phyloP scores from a whole-genome alignment of 2,329 filamentous ascomycete genomes.

The Sphaerostilbella broomeana region DNA sequence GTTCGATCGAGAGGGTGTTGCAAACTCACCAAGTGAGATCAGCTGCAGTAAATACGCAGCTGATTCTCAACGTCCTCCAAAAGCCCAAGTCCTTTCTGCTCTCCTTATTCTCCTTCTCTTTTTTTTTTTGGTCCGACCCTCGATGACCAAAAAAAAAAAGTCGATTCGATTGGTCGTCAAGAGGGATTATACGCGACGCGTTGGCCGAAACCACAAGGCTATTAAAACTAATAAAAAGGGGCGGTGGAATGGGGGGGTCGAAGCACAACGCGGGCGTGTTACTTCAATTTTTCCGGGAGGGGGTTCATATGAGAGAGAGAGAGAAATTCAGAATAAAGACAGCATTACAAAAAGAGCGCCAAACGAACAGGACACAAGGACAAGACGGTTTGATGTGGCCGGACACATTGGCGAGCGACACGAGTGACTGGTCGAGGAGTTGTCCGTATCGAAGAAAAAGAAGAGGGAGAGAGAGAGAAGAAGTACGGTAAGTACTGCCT shows the following conservation, averaged over 20 bases:
- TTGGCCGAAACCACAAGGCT: conserved; percentile 20
- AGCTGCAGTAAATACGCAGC: conserved; percentile 54
- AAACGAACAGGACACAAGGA: conserved; percentile 15
- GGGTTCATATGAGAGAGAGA: too few species aligned
- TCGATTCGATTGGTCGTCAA: conserved; percentile 1
- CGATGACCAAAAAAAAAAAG: conserved; percentile 15
- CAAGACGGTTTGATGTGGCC: conserved; percentile 22
- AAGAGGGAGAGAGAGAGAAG: background rate
- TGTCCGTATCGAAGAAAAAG: conserved; percentile 9
- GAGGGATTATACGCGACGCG: conserved; percentile 27
- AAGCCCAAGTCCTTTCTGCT: too few species aligned
- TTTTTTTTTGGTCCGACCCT: conserved; percentile 11
- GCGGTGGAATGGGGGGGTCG: conserved; percentile 13
- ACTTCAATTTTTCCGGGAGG: conserved; percentile 14
- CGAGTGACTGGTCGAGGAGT: conserved; percentile 1
- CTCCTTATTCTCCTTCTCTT: conserved; percentile 19
- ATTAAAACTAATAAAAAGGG: conserved; percentile 16
- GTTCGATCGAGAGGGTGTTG: conserved; percentile 8
- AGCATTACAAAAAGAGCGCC: conserved; percentile 25
- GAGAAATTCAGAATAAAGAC: conserved; percentile 18
- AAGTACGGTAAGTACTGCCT: too few species aligned
- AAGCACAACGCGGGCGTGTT: conserved; percentile 5
- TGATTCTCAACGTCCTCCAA: conserved; percentile 41
- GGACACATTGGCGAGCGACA: conserved; percentile 25
- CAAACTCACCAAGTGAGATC: conserved; percentile 50